Conservation (phyloP, 2,329 filamentous ascomycete species). For the Exserohilum turcica region DNA sequence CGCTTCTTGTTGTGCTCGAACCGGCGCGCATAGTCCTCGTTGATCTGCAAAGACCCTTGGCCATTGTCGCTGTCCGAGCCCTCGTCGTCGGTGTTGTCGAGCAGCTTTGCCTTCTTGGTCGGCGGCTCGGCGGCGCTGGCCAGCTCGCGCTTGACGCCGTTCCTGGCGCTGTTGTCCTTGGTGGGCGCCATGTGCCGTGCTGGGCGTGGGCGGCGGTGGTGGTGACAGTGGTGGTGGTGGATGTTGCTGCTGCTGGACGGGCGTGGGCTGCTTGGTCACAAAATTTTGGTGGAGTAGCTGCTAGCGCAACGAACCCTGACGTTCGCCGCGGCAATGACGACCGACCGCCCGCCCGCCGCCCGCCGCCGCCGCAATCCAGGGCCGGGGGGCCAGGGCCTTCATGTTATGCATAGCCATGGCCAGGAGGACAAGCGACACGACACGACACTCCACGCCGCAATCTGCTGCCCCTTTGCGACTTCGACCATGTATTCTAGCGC, state of each 20-base stretch:
- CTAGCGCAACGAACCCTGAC: slow-evolving; percentile 30
- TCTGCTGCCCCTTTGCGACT: slow-evolving; percentile 9
- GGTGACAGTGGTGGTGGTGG: slow-evolving; percentile 2
- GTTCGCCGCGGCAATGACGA: slow-evolving; percentile 26
- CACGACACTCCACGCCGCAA: too few species aligned
- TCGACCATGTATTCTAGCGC: slow-evolving; percentile 26
- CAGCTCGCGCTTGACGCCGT: slow-evolving; percentile 31
- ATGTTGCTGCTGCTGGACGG: not conserved
- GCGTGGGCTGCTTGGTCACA: slow-evolving; percentile 17
- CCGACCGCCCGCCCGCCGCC: slow-evolving; percentile 2
- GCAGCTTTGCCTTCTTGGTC: slow-evolving; percentile 44
- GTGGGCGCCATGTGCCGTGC: slow-evolving; percentile 28
- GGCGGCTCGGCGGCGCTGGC: slow-evolving; percentile 31
- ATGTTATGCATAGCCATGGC: not conserved
- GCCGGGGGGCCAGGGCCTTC: slow-evolving; percentile 7
- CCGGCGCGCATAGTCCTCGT: slow-evolving; percentile 83
- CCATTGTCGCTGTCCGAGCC: slow-evolving; percentile 35
- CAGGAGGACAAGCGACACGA: slow-evolving; percentile 12
- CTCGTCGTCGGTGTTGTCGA: slow-evolving; percentile 45
- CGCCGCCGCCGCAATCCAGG: slow-evolving; percentile 17
- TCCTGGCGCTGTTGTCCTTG: slow-evolving; percentile 32
- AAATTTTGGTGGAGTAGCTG: slow-evolving; percentile 32
- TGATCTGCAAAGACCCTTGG: slow-evolving; percentile 69
- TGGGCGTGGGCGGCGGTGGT: not conserved
- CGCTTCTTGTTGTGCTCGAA: slow-evolving; percentile 99